Evolutionary conservation across 495 filamentous ascomycete species (phyloP).

Genomic region (Penicillium simplicissimum): DNA sequence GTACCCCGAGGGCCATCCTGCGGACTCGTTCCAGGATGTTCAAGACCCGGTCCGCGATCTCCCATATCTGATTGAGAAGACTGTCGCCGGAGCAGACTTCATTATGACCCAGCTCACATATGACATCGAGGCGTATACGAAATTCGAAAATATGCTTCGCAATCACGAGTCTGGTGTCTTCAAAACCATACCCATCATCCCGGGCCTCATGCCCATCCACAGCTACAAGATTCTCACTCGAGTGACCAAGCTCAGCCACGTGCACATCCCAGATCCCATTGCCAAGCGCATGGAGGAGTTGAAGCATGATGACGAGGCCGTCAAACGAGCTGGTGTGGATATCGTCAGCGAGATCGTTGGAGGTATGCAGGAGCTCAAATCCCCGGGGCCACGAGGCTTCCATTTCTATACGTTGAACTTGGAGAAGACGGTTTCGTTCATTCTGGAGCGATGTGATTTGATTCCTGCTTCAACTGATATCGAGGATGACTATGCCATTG

Average conservation of each 20-base stretch:
- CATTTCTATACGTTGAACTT: conserved; percentile 98
- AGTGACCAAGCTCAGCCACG: conserved; percentile 94
- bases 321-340: conserved; percentile 64
- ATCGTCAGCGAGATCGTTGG: conserved; percentile 45
- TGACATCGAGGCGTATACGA: conserved; percentile 76
- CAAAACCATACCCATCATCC: conserved; percentile 86
- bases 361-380: conserved; percentile 62
- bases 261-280: conserved; percentile 70
- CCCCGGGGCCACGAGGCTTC: conserved; percentile 69
- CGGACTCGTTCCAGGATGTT: conserved; percentile 75
- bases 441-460: conserved; percentile 81
- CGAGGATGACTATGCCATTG: conserved; percentile 36
- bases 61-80: conserved; percentile 89
- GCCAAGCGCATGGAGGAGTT: conserved; percentile 73
- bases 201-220: conserved; percentile 96
- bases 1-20: conserved; percentile 96
- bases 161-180: conserved; percentile 84
- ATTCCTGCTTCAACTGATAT: conserved; percentile 59
- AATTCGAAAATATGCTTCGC: conserved; percentile 75
- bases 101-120: conserved; percentile 99
- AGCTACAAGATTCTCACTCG: conserved; percentile 92
- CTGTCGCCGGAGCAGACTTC: conserved; percentile 89
- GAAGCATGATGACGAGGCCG: conserved; percentile 86
- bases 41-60: conserved; percentile 81
- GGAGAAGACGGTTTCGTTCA: conserved; percentile 93